These are phyloP conservation scores for Thielaviopsis musarum DNA, from an alignment of 2,329 filamentous ascomycete genomes.

Conservation along the genomic window DNA sequence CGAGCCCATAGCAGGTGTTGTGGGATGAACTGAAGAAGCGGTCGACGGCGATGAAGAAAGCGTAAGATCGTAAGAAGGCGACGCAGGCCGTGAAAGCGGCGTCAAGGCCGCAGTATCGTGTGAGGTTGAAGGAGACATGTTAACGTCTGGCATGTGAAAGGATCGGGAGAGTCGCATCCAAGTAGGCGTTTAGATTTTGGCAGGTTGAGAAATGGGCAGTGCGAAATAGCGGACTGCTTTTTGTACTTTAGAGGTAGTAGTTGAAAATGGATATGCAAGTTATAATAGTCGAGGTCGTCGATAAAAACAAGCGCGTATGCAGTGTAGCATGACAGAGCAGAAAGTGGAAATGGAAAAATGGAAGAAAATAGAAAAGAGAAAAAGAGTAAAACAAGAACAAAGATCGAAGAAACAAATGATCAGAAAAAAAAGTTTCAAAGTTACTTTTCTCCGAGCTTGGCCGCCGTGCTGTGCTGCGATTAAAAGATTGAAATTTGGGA, in stretches of 20 bases:
- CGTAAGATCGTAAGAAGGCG: slow-evolving; percentile 4
- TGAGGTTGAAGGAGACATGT: slow-evolving; percentile 2
- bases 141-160: slow-evolving; percentile 1
- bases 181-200: not conserved
- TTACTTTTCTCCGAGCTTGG: slow-evolving; percentile 2
- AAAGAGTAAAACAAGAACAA: not conserved
- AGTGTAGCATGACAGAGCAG: slow-evolving; percentile 4
- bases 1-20: slow-evolving; percentile 4
- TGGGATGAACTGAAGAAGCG: slow-evolving; percentile 3
- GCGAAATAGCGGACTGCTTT: not conserved
- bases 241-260: not conserved
- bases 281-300: not conserved
- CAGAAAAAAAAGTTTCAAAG: not conserved
- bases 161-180: not conserved
- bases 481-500: slow-evolving; percentile 5
- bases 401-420: not conserved
- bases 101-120: not conserved
- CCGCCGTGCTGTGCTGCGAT: not conserved
- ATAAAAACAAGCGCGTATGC: slow-evolving; percentile 1
- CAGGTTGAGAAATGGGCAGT: not conserved
- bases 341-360: not conserved
- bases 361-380: not conserved
- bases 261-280: not conserved
- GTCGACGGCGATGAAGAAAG: slow-evolving; percentile 6
- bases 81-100: slow-evolving; percentile 3